Percentiles rank a stretch among this genome's conserved stretches.
phyloP scores from a whole-genome alignment of 2,329 filamentous ascomycete species.

The Nectriaceae sp. region DNA sequence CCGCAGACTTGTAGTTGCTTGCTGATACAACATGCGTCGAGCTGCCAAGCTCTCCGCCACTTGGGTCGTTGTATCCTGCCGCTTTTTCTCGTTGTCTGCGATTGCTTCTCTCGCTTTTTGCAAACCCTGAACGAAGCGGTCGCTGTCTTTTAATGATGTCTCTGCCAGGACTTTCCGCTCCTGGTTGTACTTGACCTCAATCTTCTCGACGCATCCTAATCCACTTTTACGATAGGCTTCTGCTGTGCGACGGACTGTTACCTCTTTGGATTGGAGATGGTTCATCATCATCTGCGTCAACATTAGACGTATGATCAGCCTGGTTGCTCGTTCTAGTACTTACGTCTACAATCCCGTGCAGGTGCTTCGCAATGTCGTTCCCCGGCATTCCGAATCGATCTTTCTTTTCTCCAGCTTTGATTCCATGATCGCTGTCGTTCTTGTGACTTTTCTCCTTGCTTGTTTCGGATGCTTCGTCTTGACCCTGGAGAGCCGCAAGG shows the following conservation, averaged over 20 bases:
- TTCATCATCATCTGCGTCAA: conserved; percentile 22
- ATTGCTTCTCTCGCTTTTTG: conserved; percentile 11
- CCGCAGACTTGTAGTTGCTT: conserved; percentile 21
- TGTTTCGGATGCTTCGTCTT: conserved; percentile 1
- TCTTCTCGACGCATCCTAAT: conserved; percentile 20
- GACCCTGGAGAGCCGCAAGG: conserved; percentile 14
- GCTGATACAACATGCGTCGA: conserved; percentile 19
- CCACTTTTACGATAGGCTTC: conserved; percentile 24
- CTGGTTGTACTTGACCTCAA: conserved; percentile 20
- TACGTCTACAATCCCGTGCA: conserved; percentile 29
- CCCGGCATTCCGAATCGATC: conserved; percentile 1
- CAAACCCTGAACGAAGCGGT: conserved; percentile 16
- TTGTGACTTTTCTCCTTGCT: conserved; percentile 1
- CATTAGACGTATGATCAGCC: not conserved
- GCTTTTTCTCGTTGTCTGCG: conserved; percentile 3
- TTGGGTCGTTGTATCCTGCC: conserved; percentile 5
- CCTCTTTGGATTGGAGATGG: conserved; percentile 26
- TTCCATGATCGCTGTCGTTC: not conserved
- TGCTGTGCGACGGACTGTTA: conserved; percentile 15
- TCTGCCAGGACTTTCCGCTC: conserved; percentile 20
- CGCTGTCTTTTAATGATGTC: conserved; percentile 18
- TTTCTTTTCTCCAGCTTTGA: not conserved
- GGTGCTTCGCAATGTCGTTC: conserved; percentile 12
- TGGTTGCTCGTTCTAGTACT: conserved; percentile 16
- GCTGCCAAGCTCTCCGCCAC: conserved; percentile 13